phyloP scores from a whole-genome alignment of 441 rosid species.

The Raphanus hybrid region DNA sequence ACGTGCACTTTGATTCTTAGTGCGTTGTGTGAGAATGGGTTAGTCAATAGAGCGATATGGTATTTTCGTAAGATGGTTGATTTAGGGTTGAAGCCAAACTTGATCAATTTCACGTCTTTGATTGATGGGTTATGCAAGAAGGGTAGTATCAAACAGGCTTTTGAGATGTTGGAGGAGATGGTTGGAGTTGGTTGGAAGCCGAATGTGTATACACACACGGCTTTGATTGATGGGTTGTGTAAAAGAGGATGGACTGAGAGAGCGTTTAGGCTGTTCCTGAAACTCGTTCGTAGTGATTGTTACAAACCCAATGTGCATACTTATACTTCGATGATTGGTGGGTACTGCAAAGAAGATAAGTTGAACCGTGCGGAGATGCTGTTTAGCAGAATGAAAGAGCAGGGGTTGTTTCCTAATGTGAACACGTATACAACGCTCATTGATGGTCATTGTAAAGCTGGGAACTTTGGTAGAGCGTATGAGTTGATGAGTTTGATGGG shows the following conservation, averaged over 20 bases:
- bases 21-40: constrained; percentile 65
- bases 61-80: constrained; percentile 68
- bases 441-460: constrained; percentile 74
- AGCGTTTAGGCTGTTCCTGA: constrained; percentile 85
- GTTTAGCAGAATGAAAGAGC: constrained; percentile 80
- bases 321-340: constrained; percentile 82
- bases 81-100: constrained; percentile 73
- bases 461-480: constrained; percentile 70
- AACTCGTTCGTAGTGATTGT: constrained; percentile 79
- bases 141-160: constrained; percentile 86
- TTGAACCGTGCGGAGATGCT: constrained; percentile 91
- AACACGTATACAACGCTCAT: constrained; percentile 77
- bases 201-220: constrained; percentile 84
- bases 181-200: constrained; percentile 82
- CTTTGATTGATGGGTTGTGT: constrained; percentile 83
- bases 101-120: constrained; percentile 79
- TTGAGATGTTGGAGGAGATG: constrained; percentile 89
- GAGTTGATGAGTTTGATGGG: constrained; percentile 76
- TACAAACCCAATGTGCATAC: constrained; percentile 84
- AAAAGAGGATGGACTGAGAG: constrained; percentile 95
- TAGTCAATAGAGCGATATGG: constrained; percentile 62
- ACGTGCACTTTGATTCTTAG: constrained; percentile 69
- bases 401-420: constrained; percentile 72
- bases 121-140: constrained; percentile 80
- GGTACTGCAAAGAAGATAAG: constrained; percentile 81